Percentiles rank a stretch among this genome's conserved stretches.
Conservation (phyloP, 2,329 filamentous ascomycete species). For the Sclerotinia glacialis region DNA sequence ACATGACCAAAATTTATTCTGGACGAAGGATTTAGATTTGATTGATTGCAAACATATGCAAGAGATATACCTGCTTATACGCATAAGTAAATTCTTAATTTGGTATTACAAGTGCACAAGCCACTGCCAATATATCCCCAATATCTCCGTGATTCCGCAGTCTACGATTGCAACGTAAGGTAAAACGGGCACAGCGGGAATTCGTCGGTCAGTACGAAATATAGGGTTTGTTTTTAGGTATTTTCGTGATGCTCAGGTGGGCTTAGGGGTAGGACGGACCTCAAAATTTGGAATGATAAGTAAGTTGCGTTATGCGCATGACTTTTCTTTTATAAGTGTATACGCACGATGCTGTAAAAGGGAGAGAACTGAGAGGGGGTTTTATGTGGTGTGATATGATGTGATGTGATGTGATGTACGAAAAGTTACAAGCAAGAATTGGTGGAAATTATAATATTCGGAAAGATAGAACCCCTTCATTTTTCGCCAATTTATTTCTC, state of each 20-base stretch:
- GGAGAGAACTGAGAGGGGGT: background rate
- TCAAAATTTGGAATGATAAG: background rate
- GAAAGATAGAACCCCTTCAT: constrained; percentile 4
- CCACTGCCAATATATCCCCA: background rate
- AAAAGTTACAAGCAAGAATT: constrained; percentile 16
- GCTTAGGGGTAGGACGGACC: background rate
- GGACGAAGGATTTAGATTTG: background rate
- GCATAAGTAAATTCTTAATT: background rate
- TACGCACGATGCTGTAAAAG: background rate
- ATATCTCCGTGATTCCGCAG: background rate
- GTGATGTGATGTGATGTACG: constrained; percentile 12
- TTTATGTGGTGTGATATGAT: background rate
- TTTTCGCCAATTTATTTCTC: constrained; percentile 1
- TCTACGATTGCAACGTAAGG: background rate
- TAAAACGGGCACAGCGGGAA: background rate
- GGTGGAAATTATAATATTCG: constrained; percentile 5
- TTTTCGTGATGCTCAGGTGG: constrained; percentile 10
- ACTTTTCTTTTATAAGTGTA: constrained; percentile 12
- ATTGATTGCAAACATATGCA: constrained; percentile 3
- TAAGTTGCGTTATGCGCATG: constrained; percentile 15
- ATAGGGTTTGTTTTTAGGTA: background rate
- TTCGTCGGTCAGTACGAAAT: background rate
- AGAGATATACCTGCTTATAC: background rate
- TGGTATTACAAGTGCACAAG: constrained; percentile 1
- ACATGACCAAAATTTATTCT: background rate